These are phyloP conservation scores for Diophrys sp. DNA, from an alignment of 73 alveolate genomes.

Conservation along the genomic window DNA sequence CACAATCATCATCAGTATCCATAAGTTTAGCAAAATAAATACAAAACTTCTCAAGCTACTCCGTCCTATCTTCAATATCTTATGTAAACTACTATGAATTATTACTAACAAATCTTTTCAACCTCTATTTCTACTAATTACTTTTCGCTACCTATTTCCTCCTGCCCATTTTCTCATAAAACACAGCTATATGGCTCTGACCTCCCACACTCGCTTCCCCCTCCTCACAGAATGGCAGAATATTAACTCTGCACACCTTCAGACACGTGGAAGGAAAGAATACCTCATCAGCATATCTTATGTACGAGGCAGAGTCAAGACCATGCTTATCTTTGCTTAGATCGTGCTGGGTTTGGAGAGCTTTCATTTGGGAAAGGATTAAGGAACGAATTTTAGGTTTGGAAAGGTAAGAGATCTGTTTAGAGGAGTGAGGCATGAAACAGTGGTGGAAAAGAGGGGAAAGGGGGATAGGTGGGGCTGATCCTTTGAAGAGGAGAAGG, in stretches of 20 bases:
- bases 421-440: background rate
- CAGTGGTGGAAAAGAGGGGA: background rate
- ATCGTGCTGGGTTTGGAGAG: background rate
- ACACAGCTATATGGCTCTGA: background rate
- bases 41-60: background rate
- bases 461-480: background rate
- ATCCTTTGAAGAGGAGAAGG: background rate
- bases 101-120: background rate
- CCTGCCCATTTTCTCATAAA: background rate
- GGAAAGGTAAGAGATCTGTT: background rate
- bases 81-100: background rate
- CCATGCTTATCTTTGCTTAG: background rate
- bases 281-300: background rate
- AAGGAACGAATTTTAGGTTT: background rate
- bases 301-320: background rate
- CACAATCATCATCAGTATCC: background rate
- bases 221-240: background rate
- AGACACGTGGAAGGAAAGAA: background rate
- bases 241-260: background rate
- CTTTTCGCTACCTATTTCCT: background rate
- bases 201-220: background rate
- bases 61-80: background rate
- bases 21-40: background rate
- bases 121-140: background rate
- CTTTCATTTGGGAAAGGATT: no score